Base-by-base conservation (phyloP, 2,329 filamentous ascomycete genomes). In the Claviceps quebecensis region DNA sequence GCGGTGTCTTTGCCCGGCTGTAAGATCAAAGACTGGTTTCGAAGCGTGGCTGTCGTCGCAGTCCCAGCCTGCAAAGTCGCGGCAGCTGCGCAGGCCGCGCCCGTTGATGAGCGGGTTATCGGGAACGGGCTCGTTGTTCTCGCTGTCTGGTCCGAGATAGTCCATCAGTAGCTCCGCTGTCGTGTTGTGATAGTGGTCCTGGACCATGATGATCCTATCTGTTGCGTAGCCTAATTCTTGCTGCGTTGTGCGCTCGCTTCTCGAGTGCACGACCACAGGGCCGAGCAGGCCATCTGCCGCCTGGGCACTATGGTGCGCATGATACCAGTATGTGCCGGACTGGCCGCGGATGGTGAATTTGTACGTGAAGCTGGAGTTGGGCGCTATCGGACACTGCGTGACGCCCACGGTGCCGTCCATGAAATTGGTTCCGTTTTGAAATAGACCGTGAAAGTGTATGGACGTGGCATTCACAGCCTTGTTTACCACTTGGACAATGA, bases 371-470 rank as follows among this genome's bases (percentile, higher is more conserved):
- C 70, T 77, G 2, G 72, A 67, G 1, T 78, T 79, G 0, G 84
- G 80, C 0, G 78, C 72, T 46, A 88, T 82, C 0, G 77, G 73
- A 55, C 82, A 86, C 61, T 86, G 84, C 0, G 77, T 83, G 5
- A 86, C 73, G 38, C 78, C 82, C 0, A 79, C 72, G 1, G 83
- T 76, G 0, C 86, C 86, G 59, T 91, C 86, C 81, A 87, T 86
- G 52, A 74, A 74, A 53, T 80, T 86, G 0, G 84, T 86, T 11
- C 83, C 84, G 57, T 86, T 86, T 61, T 88, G 84, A 60, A 80
- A 87, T 55, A 91, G 73, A 16, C 86, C 86, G 57, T 91, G 86
- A 63, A 86, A 90, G 61, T 91, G 86, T 5, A 90, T 71, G 39
- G 75, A 77, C 8, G 83, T 84, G 13, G 74, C 77, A 56, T 88